phyloP scores from a whole-genome alignment of 805 yeast species.

The Vanderwaltozyma tropicalis region DNA sequence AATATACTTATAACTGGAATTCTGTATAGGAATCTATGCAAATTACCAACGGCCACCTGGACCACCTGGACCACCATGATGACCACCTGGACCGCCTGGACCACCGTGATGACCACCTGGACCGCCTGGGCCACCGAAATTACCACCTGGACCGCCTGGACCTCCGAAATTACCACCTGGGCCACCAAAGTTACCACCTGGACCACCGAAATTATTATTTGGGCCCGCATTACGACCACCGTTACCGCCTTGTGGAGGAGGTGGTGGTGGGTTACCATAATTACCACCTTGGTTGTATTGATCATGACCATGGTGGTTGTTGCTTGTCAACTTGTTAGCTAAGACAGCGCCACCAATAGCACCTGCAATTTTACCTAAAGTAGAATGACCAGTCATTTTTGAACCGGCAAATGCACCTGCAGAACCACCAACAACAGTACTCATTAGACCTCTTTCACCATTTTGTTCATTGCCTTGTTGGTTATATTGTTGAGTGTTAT shows the following conservation, averaged over 20 bases:
- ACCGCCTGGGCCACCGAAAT: constrained; percentile 2
- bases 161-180: no score
- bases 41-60: constrained; percentile 11
- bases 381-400: constrained; percentile 25
- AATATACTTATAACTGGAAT: neutral
- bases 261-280: constrained; percentile 12
- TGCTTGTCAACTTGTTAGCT: constrained; percentile 34
- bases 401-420: constrained; percentile 47
- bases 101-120: constrained; percentile 7
- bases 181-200: constrained; percentile 6
- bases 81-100: constrained; percentile 7
- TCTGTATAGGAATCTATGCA: constrained; percentile 4
- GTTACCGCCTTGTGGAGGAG: constrained; percentile 9
- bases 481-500: constrained; percentile 11
- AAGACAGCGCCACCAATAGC: constrained; percentile 46
- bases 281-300: constrained; percentile 11
- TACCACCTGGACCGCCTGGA: constrained; percentile 6
- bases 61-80: constrained; percentile 6
- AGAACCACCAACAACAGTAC: constrained; percentile 37
- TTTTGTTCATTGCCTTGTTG: constrained; percentile 23
- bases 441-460: constrained; percentile 7
- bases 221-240: constrained; percentile 8
- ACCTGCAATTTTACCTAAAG: constrained; percentile 40
- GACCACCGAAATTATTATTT: constrained; percentile 5
- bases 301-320: neutral